phyloP scores from a whole-genome alignment of 139 green algal genomes.

The Trebouxia sp. region DNA sequence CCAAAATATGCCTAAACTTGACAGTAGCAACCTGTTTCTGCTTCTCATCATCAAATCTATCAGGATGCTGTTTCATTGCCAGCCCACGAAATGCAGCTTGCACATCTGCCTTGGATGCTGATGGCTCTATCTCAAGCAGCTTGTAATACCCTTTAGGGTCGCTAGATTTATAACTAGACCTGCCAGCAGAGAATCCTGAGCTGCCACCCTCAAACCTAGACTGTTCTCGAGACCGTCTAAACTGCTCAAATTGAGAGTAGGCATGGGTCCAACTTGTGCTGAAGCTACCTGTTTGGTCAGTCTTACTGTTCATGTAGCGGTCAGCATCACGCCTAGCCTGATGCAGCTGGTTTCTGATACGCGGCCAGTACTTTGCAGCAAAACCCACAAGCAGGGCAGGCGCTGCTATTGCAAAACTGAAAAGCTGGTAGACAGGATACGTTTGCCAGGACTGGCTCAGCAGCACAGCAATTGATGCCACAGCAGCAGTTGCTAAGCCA shows the following conservation, averaged over 20 bases:
- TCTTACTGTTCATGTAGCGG: neutral
- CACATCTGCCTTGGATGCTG: conserved; percentile 1
- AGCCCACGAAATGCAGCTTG: conserved; percentile 19
- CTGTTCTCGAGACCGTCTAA: conserved; percentile 4
- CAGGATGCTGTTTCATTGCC: conserved; percentile 24
- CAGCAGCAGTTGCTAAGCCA: neutral
- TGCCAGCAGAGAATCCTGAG: neutral
- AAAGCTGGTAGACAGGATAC: neutral
- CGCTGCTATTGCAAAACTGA: neutral
- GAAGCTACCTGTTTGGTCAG: conserved; percentile 1
- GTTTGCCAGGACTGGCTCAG: neutral
- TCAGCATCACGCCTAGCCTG: neutral
- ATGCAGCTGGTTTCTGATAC: neutral
- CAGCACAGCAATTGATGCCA: neutral
- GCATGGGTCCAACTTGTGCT: conserved; percentile 5
- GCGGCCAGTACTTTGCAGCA: conserved; percentile 1
- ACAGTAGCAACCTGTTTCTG: neutral
- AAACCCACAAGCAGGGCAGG: neutral
- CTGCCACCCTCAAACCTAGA: neutral
- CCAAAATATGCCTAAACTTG: neutral
- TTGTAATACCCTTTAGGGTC: conserved; percentile 17
- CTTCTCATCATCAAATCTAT: conserved; percentile 13
- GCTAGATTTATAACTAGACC: neutral
- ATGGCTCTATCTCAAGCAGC: neutral
- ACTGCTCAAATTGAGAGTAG: neutral